Conservation (phyloP, 1,284 basidiomycete species). For the Marasmius sp. region DNA sequence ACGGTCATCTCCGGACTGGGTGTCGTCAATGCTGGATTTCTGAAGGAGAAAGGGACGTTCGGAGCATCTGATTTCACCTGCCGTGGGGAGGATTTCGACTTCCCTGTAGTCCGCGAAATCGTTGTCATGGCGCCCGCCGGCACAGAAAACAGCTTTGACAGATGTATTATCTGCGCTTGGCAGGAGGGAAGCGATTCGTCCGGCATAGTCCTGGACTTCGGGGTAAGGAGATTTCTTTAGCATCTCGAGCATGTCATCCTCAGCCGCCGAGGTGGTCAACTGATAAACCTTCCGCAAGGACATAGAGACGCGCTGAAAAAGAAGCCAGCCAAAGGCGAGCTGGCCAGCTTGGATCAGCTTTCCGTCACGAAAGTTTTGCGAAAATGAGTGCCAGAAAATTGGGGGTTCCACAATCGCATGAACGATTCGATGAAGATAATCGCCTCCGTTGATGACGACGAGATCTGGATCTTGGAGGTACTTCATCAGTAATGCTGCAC, state of each 20-base stretch:
- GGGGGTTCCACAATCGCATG: slow-evolving; percentile 48
- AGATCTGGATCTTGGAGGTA: slow-evolving; percentile 42
- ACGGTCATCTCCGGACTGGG: slow-evolving; percentile 34
- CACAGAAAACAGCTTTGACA: slow-evolving; percentile 25
- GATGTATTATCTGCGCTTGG: slow-evolving; percentile 22
- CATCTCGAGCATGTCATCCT: slow-evolving; percentile 33
- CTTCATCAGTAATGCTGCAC: slow-evolving; percentile 34
- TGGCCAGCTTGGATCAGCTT: slow-evolving; percentile 36
- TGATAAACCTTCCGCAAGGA: slow-evolving; percentile 31
- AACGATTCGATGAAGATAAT: slow-evolving; percentile 41
- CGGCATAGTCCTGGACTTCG: slow-evolving; percentile 33
- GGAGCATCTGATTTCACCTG: slow-evolving; percentile 49
- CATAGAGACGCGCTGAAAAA: slow-evolving; percentile 48
- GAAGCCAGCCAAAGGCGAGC: slow-evolving; percentile 47
- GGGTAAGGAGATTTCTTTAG: slow-evolving; percentile 35
- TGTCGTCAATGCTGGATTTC: slow-evolving; percentile 42
- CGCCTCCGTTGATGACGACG: slow-evolving; percentile 39
- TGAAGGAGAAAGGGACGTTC: slow-evolving; percentile 48
- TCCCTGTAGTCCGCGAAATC: slow-evolving; percentile 57
- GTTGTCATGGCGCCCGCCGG: slow-evolving; percentile 69
- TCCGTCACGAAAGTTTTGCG: slow-evolving; percentile 30
- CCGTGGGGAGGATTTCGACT: slow-evolving; percentile 59
- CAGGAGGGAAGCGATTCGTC: slow-evolving; percentile 44
- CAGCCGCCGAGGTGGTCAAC: slow-evolving; percentile 33
- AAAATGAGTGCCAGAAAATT: slow-evolving; percentile 30